Evolutionary conservation across 2,329 filamentous ascomycete species (phyloP).

Genomic region (Alternaria conjuncta): DNA sequence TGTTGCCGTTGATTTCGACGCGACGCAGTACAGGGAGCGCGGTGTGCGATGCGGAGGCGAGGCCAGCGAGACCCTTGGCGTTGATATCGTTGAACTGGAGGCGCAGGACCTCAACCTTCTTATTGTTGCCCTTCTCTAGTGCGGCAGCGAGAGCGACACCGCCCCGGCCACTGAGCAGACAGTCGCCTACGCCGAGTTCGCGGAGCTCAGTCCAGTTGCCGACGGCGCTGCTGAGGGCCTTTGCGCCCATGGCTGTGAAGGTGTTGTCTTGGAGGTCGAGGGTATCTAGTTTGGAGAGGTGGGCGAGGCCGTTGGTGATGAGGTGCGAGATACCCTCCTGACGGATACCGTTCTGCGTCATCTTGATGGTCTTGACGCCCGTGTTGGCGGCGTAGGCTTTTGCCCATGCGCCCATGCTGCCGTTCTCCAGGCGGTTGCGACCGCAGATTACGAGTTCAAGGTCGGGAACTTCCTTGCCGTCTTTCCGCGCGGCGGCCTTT

Average conservation of each 20-base stretch:
- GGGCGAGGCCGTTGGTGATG: conserved; percentile 76
- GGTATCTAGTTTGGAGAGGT: conserved; percentile 72
- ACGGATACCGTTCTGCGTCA: conserved; percentile 98
- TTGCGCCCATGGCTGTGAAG: conserved; percentile 82
- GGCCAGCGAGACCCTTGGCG: conserved; percentile 71
- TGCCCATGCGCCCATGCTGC: conserved; percentile 95
- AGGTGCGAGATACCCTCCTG: conserved; percentile 89
- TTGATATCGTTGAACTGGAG: conserved; percentile 97
- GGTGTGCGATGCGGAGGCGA: conserved; percentile 70
- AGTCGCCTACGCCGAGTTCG: conserved; percentile 90
- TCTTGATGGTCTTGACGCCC: conserved; percentile 84
- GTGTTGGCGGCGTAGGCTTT: conserved; percentile 82
- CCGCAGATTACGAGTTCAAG: conserved; percentile 98
- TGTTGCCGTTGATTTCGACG: conserved; percentile 95
- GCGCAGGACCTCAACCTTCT: conserved; percentile 78
- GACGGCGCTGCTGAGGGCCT: conserved; percentile 76
- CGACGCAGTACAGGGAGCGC: conserved; percentile 78
- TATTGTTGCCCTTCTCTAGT: conserved; percentile 76
- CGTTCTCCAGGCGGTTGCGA: conserved; percentile 93
- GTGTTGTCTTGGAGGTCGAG: conserved; percentile 98
- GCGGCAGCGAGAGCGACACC: conserved; percentile 75
- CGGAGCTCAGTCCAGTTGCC: conserved; percentile 75
- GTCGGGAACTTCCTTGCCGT: conserved; percentile 74
- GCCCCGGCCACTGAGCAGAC: conserved; percentile 79
- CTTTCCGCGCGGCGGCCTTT: conserved; percentile 78